Evolutionary conservation across 345 rosid genomes (phyloP).

Genomic region (Boechera divaricarpa): DNA sequence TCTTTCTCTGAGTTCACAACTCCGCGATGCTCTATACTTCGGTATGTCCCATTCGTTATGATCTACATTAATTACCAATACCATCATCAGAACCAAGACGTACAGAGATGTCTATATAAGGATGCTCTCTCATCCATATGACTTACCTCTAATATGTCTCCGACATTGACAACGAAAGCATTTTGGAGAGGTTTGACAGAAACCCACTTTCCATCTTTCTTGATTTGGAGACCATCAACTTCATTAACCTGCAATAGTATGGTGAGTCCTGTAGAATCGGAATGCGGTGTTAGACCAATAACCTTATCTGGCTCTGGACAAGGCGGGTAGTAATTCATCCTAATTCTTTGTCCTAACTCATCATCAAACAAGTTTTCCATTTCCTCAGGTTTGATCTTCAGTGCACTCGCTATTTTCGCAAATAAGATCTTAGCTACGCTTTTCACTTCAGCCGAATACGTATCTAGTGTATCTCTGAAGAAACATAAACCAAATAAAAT

Average conservation of each 20-base stretch:
- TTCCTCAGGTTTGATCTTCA: constrained; percentile 57
- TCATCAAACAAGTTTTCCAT: constrained; percentile 47
- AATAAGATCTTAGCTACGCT: constrained; percentile 47
- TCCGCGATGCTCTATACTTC: constrained; percentile 47
- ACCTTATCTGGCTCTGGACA: constrained; percentile 52
- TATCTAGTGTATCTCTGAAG: too few relatives aligned
- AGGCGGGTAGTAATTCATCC: constrained; percentile 53
- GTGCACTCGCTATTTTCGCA: constrained; percentile 45
- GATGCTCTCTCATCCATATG: neutral
- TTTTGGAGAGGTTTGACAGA: constrained; percentile 33
- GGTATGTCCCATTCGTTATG: constrained; percentile 48
- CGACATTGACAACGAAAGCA: constrained; percentile 3
- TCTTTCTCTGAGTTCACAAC: constrained; percentile 43
- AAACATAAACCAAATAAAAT: neutral
- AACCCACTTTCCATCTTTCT: constrained; percentile 51
- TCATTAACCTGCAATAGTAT: constrained; percentile 53
- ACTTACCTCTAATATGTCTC: constrained; percentile 26
- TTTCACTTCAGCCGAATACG: constrained; percentile 37
- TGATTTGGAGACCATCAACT: constrained; percentile 61
- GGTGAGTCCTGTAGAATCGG: constrained; percentile 55
- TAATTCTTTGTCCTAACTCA: constrained; percentile 42
- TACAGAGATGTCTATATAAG: too few relatives aligned
- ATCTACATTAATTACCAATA: constrained; percentile 38
- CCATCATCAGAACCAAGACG: neutral
- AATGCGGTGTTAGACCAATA: constrained; percentile 54